A percentile compares a stretch with the other conserved stretches of the same genome.
phyloP scores from a whole-genome alignment of 1,284 basidiomycete genomes.

The Ceratobasidium sp. region DNA sequence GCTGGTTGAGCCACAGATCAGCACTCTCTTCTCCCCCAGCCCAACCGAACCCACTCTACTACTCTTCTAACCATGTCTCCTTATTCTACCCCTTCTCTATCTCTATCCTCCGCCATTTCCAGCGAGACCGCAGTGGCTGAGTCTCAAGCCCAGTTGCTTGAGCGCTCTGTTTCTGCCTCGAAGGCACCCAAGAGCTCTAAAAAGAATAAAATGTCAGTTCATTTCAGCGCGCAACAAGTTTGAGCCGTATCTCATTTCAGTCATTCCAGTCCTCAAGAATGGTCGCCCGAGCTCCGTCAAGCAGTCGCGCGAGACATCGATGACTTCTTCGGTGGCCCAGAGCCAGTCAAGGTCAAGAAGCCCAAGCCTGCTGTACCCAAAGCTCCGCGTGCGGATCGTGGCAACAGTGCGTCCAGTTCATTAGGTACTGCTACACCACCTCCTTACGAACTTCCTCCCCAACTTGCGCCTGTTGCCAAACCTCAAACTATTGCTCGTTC shows the following conservation, averaged over 20 bases:
- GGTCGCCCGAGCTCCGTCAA: neutral
- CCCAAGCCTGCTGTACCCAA: conserved; percentile 28
- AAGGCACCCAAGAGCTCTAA: neutral
- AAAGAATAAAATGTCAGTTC: neutral
- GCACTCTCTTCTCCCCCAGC: neutral
- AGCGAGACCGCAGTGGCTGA: conserved; percentile 28
- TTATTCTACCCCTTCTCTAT: conserved; percentile 18
- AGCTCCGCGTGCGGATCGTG: conserved; percentile 4
- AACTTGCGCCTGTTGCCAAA: conserved; percentile 24
- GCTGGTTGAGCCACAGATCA: conserved; percentile 4
- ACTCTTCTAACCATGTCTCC: conserved; percentile 18
- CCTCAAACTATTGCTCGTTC: conserved; percentile 14
- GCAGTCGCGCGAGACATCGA: conserved; percentile 14
- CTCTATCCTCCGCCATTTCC: too few relatives aligned
- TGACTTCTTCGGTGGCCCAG: conserved; percentile 13
- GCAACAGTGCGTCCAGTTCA: neutral
- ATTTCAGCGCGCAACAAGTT: neutral
- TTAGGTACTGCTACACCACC: conserved; percentile 20
- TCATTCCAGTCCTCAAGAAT: neutral
- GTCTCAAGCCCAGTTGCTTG: neutral
- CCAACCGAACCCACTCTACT: neutral
- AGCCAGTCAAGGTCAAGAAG: conserved; percentile 15
- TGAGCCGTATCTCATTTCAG: conserved; percentile 7
- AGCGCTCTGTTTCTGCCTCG: neutral
- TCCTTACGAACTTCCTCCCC: conserved; percentile 24